Evolutionary conservation across 2,329 filamentous ascomycete species (phyloP).

Genomic region (Epichloe scottii): DNA sequence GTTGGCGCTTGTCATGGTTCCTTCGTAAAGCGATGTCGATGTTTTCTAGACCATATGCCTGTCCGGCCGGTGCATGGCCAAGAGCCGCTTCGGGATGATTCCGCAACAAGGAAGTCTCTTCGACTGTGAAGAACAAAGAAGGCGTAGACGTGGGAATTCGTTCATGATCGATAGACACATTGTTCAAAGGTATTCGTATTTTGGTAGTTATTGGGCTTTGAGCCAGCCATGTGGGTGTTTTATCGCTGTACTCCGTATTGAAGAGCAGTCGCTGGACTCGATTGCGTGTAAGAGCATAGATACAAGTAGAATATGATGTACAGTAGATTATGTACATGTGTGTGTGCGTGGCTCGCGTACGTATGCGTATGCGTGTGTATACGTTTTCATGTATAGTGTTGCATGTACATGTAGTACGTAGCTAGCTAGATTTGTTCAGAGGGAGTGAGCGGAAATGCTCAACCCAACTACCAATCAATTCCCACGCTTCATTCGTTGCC

Average conservation of each 20-base stretch:
- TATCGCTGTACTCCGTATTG: background rate
- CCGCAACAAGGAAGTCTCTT: background rate
- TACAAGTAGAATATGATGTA: background rate
- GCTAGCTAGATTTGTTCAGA: no score
- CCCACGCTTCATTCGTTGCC: no score
- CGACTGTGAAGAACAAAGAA: background rate
- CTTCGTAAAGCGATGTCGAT: slow-evolving; percentile 8
- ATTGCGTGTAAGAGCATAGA: slow-evolving; percentile 3
- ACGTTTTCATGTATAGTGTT: background rate
- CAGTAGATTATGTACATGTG: background rate
- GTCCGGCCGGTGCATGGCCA: background rate
- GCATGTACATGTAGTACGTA: background rate
- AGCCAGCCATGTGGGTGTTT: background rate
- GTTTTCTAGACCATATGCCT: background rate
- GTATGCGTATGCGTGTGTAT: background rate
- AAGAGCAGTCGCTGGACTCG: slow-evolving; percentile 5
- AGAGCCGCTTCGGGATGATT: background rate
- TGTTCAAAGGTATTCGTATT: slow-evolving; percentile 4
- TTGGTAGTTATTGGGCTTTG: background rate
- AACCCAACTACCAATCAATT: no score
- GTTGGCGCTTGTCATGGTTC: slow-evolving; percentile 75
- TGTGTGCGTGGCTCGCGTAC: background rate
- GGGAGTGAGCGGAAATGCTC: no score
- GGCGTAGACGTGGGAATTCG: slow-evolving; percentile 3
- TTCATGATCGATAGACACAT: background rate